Conservation (phyloP, 352 stramenopile genomes). For the Globisporangium nagaii region DNA sequence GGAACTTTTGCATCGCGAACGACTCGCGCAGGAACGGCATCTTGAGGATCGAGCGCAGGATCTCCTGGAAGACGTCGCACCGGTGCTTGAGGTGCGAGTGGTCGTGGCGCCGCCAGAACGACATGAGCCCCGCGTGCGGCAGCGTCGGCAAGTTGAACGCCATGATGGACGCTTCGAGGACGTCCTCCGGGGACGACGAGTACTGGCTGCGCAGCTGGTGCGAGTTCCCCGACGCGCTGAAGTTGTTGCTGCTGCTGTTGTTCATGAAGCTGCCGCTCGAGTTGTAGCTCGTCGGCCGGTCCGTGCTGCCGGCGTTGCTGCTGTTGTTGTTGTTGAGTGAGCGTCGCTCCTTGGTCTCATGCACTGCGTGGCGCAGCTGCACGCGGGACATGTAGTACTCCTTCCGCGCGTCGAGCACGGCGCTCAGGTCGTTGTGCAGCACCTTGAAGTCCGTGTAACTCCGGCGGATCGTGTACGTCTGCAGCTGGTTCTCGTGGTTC, state of each 20-base stretch:
- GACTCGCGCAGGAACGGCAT: conserved; percentile 28
- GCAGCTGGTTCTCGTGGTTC: conserved; percentile 57
- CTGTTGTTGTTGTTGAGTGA: background rate
- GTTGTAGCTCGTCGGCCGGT: background rate
- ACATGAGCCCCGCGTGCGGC: conserved; percentile 65
- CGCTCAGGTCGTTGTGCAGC: conserved; percentile 58
- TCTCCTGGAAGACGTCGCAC: conserved; percentile 66
- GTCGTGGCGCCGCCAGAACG: conserved; percentile 80
- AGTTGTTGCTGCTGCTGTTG: background rate
- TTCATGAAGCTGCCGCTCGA: conserved; percentile 3
- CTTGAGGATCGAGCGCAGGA: conserved; percentile 42
- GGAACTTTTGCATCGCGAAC: conserved; percentile 36
- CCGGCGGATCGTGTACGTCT: conserved; percentile 83
- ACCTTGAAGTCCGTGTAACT: conserved; percentile 84
- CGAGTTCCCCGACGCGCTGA: background rate
- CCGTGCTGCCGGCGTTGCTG: no score
- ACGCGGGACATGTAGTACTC: conserved; percentile 35
- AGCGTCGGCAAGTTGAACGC: conserved; percentile 64
- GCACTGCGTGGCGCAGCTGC: conserved; percentile 7
- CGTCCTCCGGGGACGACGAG: conserved; percentile 24
- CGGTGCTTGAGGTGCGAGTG: conserved; percentile 63
- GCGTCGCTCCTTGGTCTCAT: conserved; percentile 12
- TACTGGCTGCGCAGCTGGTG: conserved; percentile 1
- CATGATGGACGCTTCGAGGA: conserved; percentile 46
- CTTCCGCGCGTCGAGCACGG: conserved; percentile 57